Evolutionary conservation across 192 early-diverging fungal genomes (phyloP), one percentile per base, ranked within the genome.

Genomic region (Fimicolochytrium jonesii): DNA sequence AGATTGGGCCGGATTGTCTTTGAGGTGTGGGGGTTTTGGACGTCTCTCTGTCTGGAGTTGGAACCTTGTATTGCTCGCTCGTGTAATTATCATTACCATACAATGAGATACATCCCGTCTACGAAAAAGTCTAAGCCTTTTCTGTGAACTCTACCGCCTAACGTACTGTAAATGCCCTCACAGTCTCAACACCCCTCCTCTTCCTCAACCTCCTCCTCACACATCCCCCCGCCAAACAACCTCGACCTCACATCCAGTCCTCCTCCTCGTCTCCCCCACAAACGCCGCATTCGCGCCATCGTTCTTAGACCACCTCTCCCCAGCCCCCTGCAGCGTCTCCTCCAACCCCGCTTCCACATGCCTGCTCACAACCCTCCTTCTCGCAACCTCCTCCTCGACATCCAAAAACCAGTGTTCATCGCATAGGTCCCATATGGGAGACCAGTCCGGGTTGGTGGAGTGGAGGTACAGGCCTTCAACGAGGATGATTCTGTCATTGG

Each of bases 381-480:
- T 32, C 15, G 72, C 61, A 5, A 59, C 61, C 9, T 63, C 33
- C 44, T 63, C 15, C 4, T 41, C 35, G 6, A 71, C 61, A 10
- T 56, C 26, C 6, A 85, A 34, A 70, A 75, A 80, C 76, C 80
- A 85, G 25, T 55, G 43, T 68, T 77, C 78, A 48, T 81, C 79
- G 28, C 58, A 72, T 2, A 68, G 34, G 13, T 10, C 18, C 15
- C 56, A 29, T 35, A 76, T 61, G 1, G 66, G 36, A 34, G 28
- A 31, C 82, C 82, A 84, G n/a, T 74, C 73, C 33, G 32, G 39
- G 3, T 61, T 49, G 37, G 46, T 43, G 23, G 71, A 51, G 43
- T 74, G 74, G 39, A 75, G 62, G 44, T 84, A 84, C 25, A 81
- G 56, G 1, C 82, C 82, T 63, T 84, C 82, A 22, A 78, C 35